Percentiles rank a stretch among this genome's conserved stretches.
These are phyloP conservation scores for Rhodotorula sphaerocarpa DNA, from an alignment of 768 basidiomycete genomes.

Conservation along the genomic window DNA sequence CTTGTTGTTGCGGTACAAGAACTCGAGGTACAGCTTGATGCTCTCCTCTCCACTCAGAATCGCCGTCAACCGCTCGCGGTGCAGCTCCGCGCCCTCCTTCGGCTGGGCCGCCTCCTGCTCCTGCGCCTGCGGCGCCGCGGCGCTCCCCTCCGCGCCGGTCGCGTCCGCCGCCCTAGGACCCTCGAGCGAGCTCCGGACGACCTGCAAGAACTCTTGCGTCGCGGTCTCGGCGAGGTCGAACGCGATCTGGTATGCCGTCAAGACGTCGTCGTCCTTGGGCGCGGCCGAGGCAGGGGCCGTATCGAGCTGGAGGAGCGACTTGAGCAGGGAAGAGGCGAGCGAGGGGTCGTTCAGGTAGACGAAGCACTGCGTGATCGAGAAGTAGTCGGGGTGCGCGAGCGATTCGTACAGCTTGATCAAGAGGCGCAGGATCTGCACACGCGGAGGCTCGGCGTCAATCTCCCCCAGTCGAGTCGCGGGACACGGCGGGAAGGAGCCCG, in stretches of 20 bases:
- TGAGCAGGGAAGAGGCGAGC: constrained; percentile 65
- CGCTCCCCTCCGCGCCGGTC: constrained; percentile 45
- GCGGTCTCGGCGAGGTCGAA: constrained; percentile 94
- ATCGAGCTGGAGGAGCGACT: constrained; percentile 60
- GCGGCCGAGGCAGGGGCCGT: constrained; percentile 50
- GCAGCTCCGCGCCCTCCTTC: constrained; percentile 46
- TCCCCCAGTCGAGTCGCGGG: not conserved
- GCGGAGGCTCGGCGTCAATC: not conserved
- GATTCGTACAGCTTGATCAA: constrained; percentile 72
- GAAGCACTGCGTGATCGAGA: constrained; percentile 77
- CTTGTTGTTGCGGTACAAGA: constrained; percentile 88
- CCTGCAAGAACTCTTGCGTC: constrained; percentile 81
- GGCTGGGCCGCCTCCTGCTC: constrained; percentile 48
- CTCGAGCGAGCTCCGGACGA: constrained; percentile 44
- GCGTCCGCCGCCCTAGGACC: not conserved
- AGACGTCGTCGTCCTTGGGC: constrained; percentile 47
- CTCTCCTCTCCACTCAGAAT: constrained; percentile 87
- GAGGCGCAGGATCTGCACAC: constrained; percentile 45
- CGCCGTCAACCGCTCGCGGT: constrained; percentile 22
- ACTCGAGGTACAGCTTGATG: constrained; percentile 86
- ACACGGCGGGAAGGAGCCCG: constrained; percentile 37
- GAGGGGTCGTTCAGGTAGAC: constrained; percentile 78
- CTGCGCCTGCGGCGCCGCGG: not conserved
- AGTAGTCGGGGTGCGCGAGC: constrained; percentile 59
- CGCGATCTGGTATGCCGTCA: constrained; percentile 86